A percentile compares a stretch with the other conserved stretches of the same genome.
Evolutionary conservation across 1,284 basidiomycete genomes (phyloP).

Genomic region (Mixia osmundae): DNA sequence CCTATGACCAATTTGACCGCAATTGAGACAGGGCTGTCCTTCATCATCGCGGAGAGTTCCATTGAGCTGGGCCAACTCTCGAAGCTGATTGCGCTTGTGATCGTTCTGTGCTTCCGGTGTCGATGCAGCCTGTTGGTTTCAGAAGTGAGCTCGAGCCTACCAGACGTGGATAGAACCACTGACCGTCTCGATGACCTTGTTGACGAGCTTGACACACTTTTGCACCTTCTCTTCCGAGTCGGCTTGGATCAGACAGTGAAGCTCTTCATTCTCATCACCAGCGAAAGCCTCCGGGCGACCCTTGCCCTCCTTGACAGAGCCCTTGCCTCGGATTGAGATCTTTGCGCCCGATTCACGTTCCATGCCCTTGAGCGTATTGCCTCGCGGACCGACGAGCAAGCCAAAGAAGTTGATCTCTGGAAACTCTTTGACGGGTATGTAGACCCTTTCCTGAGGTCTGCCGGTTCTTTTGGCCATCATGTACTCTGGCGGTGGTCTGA

Average conservation of each 20-base stretch:
- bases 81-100: conserved; percentile 95
- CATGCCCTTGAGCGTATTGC: conserved; percentile 99
- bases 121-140: conserved; percentile 78
- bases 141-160: no score
- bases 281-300: conserved; percentile 10
- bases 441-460: conserved; percentile 88
- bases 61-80: conserved; percentile 90
- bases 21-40: conserved; percentile 97
- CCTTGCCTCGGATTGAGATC: conserved; percentile 94
- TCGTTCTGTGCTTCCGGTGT: conserved; percentile 98
- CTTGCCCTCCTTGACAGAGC: conserved; percentile 96
- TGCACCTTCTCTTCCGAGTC: conserved; percentile 81
- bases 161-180: no score
- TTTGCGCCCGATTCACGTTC: conserved; percentile 93
- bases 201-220: conserved; percentile 79
- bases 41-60: conserved; percentile 98
- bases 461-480: conserved; percentile 56
- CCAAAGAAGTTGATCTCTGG: conserved; percentile 99
- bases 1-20: conserved; percentile 54
- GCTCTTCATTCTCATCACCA: conserved; percentile 95
- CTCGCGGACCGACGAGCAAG: conserved; percentile 87
- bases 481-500: conserved; percentile 84
- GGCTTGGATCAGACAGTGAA: conserved; percentile 89
- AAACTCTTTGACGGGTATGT: conserved; percentile 97
- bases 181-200: conserved; percentile 93